Conservation (phyloP, 1,284 basidiomycete species). For the Ganoderma resinaceum region DNA sequence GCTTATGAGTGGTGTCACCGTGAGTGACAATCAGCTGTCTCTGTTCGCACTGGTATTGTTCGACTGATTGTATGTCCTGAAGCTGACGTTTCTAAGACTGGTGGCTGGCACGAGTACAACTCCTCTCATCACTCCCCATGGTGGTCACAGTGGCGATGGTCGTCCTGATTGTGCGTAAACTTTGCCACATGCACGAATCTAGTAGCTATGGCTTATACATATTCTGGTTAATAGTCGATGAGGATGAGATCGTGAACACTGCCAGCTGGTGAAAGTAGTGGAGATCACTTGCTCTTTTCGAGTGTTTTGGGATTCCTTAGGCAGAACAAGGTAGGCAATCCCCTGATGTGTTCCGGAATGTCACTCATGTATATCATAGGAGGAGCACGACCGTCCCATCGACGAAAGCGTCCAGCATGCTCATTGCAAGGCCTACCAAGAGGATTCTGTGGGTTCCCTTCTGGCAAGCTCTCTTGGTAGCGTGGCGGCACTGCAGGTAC, state of each 20-base stretch:
- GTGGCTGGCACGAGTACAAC: slow-evolving; percentile 69
- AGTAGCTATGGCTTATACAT: neutral
- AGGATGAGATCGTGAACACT: slow-evolving; percentile 60
- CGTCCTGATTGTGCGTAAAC: slow-evolving; percentile 43
- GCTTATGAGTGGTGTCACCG: slow-evolving; percentile 47
- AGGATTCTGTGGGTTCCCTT: slow-evolving; percentile 57
- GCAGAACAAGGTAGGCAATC: slow-evolving; percentile 50
- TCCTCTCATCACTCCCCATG: slow-evolving; percentile 48
- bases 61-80: neutral
- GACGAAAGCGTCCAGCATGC: slow-evolving; percentile 72
- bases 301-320: slow-evolving; percentile 58
- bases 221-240: slow-evolving; percentile 54
- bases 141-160: slow-evolving; percentile 21
- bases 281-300: slow-evolving; percentile 57
- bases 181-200: neutral
- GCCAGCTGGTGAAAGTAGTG: slow-evolving; percentile 60
- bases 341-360: neutral
- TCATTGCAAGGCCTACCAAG: slow-evolving; percentile 66
- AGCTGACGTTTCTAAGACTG: slow-evolving; percentile 51
- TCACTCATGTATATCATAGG: slow-evolving; percentile 40
- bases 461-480: slow-evolving; percentile 69
- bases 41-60: neutral
- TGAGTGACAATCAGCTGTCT: slow-evolving; percentile 12
- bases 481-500: slow-evolving; percentile 80
- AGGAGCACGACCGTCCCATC: slow-evolving; percentile 59